These are phyloP conservation scores for Colletotrichum orchidophilum DNA, from an alignment of 2,329 filamentous ascomycete species.

Conservation along the genomic window DNA sequence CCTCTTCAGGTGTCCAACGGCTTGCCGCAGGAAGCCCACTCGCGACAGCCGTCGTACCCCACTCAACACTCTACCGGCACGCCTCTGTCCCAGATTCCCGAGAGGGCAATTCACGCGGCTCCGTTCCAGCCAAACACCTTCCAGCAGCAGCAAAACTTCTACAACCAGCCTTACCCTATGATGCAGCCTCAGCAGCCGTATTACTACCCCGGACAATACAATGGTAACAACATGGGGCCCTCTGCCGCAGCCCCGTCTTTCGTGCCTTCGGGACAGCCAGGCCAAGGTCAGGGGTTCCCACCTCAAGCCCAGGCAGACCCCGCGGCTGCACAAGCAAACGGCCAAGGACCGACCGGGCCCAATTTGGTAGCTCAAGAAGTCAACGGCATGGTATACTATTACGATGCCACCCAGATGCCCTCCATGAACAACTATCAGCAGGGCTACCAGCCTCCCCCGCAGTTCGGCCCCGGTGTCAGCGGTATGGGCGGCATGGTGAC, in stretches of 20 bases:
- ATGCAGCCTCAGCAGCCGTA: conserved; percentile 67
- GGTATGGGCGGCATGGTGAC: conserved; percentile 86
- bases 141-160: conserved; percentile 63
- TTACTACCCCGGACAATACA: conserved; percentile 55
- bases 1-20: conserved; percentile 74
- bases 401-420: conserved; percentile 77
- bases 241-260: conserved; percentile 61
- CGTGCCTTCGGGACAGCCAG: conserved; percentile 63
- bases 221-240: conserved; percentile 41
- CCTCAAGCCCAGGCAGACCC: conserved; percentile 53
- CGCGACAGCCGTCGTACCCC: conserved; percentile 74
- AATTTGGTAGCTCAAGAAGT: conserved; percentile 82
- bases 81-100: conserved; percentile 90
- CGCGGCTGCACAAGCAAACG: conserved; percentile 41
- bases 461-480: conserved; percentile 57
- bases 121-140: conserved; percentile 85
- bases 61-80: conserved; percentile 79
- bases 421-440: conserved; percentile 59
- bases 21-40: conserved; percentile 68
- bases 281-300: conserved; percentile 51
- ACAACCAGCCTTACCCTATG: conserved; percentile 65
- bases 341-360: conserved; percentile 59
- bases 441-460: conserved; percentile 54
- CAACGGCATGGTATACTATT: conserved; percentile 97
- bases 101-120: conserved; percentile 89